Conservation (phyloP, 1,139 yeast species). For the Kurtzmaniella quercitrusa region DNA sequence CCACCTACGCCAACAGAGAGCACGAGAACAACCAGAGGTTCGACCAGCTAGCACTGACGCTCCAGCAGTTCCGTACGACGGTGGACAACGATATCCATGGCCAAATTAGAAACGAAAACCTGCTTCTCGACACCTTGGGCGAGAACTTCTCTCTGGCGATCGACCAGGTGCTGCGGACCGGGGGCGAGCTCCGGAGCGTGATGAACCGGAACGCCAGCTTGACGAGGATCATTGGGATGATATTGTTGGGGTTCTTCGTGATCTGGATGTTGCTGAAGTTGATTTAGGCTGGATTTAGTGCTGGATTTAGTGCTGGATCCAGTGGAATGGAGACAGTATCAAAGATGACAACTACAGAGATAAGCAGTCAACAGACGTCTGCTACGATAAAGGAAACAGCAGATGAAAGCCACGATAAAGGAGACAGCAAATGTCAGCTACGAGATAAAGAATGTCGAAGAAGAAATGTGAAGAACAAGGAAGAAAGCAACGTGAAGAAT, state of each 20-base stretch:
- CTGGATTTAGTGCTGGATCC: no score
- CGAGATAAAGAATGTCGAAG: no score
- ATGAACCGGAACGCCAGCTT: conserved; percentile 43
- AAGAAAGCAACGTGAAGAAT: no score
- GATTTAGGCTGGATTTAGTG: no score
- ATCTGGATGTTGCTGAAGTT: conserved; percentile 64
- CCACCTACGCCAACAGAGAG: conserved; percentile 41
- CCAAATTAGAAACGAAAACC: conserved; percentile 37
- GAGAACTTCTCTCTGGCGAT: conserved; percentile 60
- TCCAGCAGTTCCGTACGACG: conserved; percentile 41
- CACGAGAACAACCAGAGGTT: conserved; percentile 42
- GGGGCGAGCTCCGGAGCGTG: conserved; percentile 56
- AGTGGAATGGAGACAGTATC: no score
- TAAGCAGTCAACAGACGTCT: no score
- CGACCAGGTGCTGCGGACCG: conserved; percentile 59
- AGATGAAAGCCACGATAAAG: no score
- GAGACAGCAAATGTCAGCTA: no score
- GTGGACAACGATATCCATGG: conserved; percentile 44
- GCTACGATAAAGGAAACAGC: no score
- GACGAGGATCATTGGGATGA: conserved; percentile 38
- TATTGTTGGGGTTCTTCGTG: conserved; percentile 58
- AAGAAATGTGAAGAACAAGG: no score
- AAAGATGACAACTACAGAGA: no score
- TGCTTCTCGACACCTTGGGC: conserved; percentile 51
- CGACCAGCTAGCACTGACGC: conserved; percentile 42